phyloP scores from a whole-genome alignment of 2,329 filamentous ascomycete genomes.

The Aspergillus pseudoglaucus region DNA sequence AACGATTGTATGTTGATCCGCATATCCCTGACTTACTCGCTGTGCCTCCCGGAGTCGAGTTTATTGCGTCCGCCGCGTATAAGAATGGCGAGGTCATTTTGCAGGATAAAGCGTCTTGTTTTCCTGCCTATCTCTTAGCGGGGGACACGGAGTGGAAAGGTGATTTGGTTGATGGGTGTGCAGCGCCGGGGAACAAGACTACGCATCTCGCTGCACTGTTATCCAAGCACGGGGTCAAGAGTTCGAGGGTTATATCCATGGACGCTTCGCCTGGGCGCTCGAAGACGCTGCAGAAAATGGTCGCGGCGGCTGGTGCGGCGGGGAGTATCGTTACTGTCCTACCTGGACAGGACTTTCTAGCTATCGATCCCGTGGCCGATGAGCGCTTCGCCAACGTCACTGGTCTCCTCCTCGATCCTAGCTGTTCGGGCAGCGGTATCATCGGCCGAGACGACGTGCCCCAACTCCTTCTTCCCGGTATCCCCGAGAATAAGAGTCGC shows the following conservation, averaged over 20 bases:
- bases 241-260: conserved; percentile 48
- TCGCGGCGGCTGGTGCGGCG: conserved; percentile 66
- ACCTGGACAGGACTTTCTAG: conserved; percentile 73
- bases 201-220: conserved; percentile 82
- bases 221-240: conserved; percentile 18
- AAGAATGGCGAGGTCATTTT: conserved; percentile 71
- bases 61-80: conserved; percentile 70
- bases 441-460: conserved; percentile 78
- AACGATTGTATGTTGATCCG: conserved; percentile 61
- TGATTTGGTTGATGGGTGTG: conserved; percentile 84
- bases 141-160: conserved; percentile 48
- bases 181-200: conserved; percentile 95
- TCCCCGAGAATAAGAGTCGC: conserved; percentile 7
- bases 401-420: conserved; percentile 80
- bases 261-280: conserved; percentile 49
- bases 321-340: conserved; percentile 57
- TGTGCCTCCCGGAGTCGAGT: conserved; percentile 62
- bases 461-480: conserved; percentile 54
- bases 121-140: conserved; percentile 82
- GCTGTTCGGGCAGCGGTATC: conserved; percentile 93
- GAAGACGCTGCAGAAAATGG: conserved; percentile 76
- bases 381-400: conserved; percentile 63
- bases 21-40: conserved; percentile 81
- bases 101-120: conserved; percentile 95
- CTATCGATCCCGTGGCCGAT: conserved; percentile 56